Percentiles rank a stretch among this genome's conserved stretches.
Conservation (phyloP, 306 rosid genomes). For the Corylus heterophylla region DNA sequence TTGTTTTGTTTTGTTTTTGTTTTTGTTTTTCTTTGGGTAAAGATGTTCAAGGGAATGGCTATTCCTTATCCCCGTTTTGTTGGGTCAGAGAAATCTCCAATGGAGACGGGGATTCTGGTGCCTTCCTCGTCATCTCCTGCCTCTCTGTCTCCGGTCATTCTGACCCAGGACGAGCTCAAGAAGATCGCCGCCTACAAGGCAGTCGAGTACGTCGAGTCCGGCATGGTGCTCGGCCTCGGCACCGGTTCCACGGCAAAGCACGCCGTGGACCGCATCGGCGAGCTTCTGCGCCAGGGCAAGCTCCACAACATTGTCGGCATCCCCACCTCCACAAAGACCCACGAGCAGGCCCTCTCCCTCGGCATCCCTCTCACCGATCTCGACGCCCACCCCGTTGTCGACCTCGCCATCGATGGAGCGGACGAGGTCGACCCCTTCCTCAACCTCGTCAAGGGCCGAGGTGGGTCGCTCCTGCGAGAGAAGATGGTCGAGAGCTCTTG, state of each 20-base stretch:
- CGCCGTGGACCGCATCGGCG: constrained; percentile 78
- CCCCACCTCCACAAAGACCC: constrained; percentile 76
- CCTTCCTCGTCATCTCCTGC: constrained; percentile 46
- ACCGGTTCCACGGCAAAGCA: constrained; percentile 89
- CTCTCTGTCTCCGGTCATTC: constrained; percentile 34
- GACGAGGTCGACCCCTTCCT: constrained; percentile 80
- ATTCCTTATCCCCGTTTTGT: constrained; percentile 56
- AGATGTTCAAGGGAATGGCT: constrained; percentile 38
- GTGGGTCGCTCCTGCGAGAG: constrained; percentile 79
- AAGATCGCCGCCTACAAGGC: constrained; percentile 92
- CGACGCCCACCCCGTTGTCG: constrained; percentile 63
- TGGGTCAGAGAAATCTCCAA: constrained; percentile 52
- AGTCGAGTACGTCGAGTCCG: constrained; percentile 78
- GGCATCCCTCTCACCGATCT: constrained; percentile 85
- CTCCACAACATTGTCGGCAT: constrained; percentile 68
- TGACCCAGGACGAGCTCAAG: constrained; percentile 83
- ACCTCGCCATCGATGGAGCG: constrained; percentile 90
- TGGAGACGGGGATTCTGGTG: constrained; percentile 55
- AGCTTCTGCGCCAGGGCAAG: constrained; percentile 66
- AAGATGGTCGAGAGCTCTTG: constrained; percentile 85
- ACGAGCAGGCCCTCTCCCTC: constrained; percentile 65
- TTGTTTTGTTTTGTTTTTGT: background rate
- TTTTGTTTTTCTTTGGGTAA: background rate
- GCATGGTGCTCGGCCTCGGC: constrained; percentile 89
- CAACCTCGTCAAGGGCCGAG: constrained; percentile 83